Conservation (phyloP, 192 early-diverging fungal genomes). For the Haplosporangium gracile region DNA sequence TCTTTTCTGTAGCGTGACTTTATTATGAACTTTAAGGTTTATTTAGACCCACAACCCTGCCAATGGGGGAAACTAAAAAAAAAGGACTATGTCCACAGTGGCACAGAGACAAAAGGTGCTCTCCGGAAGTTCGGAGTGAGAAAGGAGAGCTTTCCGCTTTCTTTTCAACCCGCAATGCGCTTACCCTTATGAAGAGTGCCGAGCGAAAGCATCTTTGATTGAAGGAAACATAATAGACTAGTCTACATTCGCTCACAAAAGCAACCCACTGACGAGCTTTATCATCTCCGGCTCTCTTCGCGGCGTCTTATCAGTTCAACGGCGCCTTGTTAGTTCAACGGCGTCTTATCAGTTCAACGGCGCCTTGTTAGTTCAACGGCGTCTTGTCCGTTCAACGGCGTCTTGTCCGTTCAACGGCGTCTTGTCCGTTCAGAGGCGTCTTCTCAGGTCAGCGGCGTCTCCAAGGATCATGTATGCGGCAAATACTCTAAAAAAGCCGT, state of each 20-base stretch:
- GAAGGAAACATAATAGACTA: not conserved
- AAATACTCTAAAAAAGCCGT: not conserved
- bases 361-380: no score
- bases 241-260: not conserved
- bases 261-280: not conserved
- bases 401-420: no score
- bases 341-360: no score
- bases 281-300: slow-evolving; percentile 3
- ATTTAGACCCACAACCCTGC: no score
- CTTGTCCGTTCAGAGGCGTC: no score
- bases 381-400: no score
- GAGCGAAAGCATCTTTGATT: not conserved
- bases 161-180: no score
- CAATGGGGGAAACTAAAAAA: slow-evolving; percentile 6
- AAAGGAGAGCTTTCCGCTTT: no score
- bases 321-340: no score
- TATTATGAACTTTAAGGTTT: not conserved
- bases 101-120: not conserved
- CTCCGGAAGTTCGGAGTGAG: no score
- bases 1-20: no score
- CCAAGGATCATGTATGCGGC: not conserved
- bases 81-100: not conserved
- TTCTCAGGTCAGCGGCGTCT: not conserved
- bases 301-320: not conserved
- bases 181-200: not conserved